A percentile compares a stretch with the other conserved stretches of the same genome.
Conservation (phyloP, 1,284 basidiomycete species). For the Lentinula novae-zelandiae region DNA sequence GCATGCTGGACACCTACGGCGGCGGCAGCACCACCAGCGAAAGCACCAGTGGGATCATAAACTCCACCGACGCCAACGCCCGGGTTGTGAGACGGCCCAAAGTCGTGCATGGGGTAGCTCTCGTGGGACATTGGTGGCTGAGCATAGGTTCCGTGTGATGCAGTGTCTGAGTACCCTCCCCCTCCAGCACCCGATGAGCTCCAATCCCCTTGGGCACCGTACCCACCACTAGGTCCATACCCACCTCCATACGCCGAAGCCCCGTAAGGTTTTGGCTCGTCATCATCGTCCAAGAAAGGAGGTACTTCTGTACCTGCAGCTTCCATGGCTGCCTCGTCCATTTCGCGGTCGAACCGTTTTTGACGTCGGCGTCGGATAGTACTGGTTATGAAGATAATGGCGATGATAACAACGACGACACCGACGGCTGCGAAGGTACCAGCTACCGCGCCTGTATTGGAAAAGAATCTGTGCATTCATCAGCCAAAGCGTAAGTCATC, state of each 20-base stretch:
- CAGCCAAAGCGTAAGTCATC: neutral
- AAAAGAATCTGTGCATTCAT: conserved; percentile 53
- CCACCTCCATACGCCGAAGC: conserved; percentile 29
- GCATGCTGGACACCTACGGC: conserved; percentile 36
- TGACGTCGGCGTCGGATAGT: conserved; percentile 60
- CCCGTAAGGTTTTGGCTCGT: conserved; percentile 35
- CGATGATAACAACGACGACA: conserved; percentile 46
- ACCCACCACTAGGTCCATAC: conserved; percentile 21
- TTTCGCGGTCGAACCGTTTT: conserved; percentile 61
- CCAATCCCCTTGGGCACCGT: conserved; percentile 10
- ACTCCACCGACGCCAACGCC: conserved; percentile 26
- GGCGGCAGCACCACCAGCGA: conserved; percentile 28
- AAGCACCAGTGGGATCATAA: conserved; percentile 23
- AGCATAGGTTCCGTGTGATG: conserved; percentile 55
- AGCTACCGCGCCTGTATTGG: conserved; percentile 67
- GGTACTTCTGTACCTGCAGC: conserved; percentile 48
- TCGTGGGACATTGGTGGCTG: conserved; percentile 42
- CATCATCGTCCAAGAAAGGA: conserved; percentile 50
- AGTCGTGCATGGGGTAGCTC: conserved; percentile 35
- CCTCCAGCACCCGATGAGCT: conserved; percentile 17
- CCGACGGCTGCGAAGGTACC: conserved; percentile 69
- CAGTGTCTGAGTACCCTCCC: conserved; percentile 51
- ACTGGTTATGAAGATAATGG: conserved; percentile 50
- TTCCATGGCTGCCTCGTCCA: conserved; percentile 59
- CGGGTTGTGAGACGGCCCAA: conserved; percentile 13